Conservation (phyloP, 306 rosid genomes). For the Quercus bicolor region DNA sequence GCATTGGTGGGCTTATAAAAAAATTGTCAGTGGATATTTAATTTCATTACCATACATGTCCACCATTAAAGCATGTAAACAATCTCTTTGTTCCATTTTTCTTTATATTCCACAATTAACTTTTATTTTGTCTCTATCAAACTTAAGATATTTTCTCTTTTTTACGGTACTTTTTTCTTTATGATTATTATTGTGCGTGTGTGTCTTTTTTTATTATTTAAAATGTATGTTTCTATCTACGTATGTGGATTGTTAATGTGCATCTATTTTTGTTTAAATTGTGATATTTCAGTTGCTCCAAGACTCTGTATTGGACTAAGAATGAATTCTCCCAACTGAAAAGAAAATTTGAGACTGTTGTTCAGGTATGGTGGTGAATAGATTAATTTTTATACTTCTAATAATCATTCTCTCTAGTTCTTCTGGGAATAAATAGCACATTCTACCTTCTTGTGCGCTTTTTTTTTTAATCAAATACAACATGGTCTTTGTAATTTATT, state of each 20-base stretch:
- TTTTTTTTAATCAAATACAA: neutral
- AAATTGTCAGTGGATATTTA: neutral
- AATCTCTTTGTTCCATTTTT: neutral
- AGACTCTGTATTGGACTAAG: constrained; percentile 23
- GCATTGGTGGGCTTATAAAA: too few species aligned
- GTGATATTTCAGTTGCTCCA: constrained; percentile 20
- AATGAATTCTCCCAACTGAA: constrained; percentile 20
- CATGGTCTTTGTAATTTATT: too few species aligned
- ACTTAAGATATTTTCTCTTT: neutral
- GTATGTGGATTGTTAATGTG: neutral
- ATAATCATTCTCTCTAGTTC: neutral
- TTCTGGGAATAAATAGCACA: neutral
- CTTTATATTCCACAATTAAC: neutral
- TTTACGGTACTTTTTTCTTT: neutral
- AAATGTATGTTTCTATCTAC: neutral
- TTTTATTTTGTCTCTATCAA: neutral
- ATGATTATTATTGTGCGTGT: neutral
- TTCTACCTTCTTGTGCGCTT: neutral
- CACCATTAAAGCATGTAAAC: neutral
- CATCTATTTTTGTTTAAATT: neutral
- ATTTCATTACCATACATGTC: neutral
- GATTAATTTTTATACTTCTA: neutral
- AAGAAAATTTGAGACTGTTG: constrained; percentile 22
- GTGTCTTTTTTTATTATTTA: too few species aligned
- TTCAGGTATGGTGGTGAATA: constrained; percentile 19